Percentiles rank a stretch among this genome's conserved stretches.
These are phyloP conservation scores for Chaetoscypha palmicola DNA, from an alignment of 2,329 filamentous ascomycete species.

Conservation along the genomic window DNA sequence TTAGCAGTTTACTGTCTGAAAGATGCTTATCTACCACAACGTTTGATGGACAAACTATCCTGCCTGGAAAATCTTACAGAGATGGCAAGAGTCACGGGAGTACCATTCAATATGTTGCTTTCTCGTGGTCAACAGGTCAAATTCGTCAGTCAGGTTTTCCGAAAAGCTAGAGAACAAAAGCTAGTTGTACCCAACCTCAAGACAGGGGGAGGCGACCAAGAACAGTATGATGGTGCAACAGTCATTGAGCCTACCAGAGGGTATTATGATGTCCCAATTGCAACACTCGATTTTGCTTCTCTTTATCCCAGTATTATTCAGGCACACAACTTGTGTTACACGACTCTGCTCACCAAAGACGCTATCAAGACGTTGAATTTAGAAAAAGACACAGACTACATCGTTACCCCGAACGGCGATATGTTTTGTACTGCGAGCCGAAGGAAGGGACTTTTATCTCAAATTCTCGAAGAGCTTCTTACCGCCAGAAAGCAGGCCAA, in stretches of 20 bases:
- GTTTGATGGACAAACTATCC: slow-evolving; percentile 94
- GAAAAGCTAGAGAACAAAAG: slow-evolving; percentile 87
- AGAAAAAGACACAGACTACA: slow-evolving; percentile 89
- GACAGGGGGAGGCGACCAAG: slow-evolving; percentile 57
- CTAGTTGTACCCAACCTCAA: slow-evolving; percentile 86
- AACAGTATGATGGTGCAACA: slow-evolving; percentile 95
- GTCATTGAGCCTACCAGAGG: slow-evolving; percentile 93
- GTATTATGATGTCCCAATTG: slow-evolving; percentile 92
- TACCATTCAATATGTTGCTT: slow-evolving; percentile 91
- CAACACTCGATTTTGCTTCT: slow-evolving; percentile 96
- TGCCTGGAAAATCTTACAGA: slow-evolving; percentile 99
- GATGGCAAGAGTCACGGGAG: slow-evolving; percentile 98
- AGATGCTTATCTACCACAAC: slow-evolving; percentile 90
- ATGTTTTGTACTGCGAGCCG: slow-evolving; percentile 84
- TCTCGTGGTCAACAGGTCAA: slow-evolving; percentile 94
- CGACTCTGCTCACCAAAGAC: slow-evolving; percentile 75
- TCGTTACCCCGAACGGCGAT: slow-evolving; percentile 90
- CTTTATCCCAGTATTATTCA: slow-evolving; percentile 99
- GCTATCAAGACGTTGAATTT: slow-evolving; percentile 69
- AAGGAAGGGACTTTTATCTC: slow-evolving; percentile 83
- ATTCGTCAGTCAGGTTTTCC: slow-evolving; percentile 94
- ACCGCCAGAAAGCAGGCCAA: slow-evolving; percentile 92
- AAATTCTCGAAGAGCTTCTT: slow-evolving; percentile 92
- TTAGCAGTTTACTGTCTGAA: slow-evolving; percentile 95
- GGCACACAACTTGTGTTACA: slow-evolving; percentile 97